Conservation (phyloP, 2,329 filamentous ascomycete species). For the Fusarium anguioides region DNA sequence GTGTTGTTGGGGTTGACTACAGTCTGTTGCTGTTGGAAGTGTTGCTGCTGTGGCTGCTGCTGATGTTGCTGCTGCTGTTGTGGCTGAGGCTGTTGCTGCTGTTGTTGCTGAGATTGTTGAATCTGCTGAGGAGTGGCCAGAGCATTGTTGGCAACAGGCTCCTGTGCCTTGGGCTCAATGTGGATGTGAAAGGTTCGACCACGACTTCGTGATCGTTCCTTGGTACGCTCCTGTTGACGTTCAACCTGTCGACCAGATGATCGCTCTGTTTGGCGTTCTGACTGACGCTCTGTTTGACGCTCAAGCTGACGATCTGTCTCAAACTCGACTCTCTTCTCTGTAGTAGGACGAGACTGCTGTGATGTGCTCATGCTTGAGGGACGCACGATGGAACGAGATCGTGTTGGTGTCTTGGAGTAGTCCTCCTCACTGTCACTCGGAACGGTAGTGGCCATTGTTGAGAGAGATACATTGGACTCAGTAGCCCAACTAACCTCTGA, state of each 20-base stretch:
- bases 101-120: constrained; percentile 10
- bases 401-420: constrained; percentile 35
- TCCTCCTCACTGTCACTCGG: constrained; percentile 40
- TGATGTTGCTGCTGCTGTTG: constrained; percentile 14
- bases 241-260: constrained; percentile 22
- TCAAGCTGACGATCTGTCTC: constrained; percentile 34
- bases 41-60: constrained; percentile 11
- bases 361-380: constrained; percentile 22
- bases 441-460: constrained; percentile 41
- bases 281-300: constrained; percentile 13
- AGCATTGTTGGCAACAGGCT: constrained; percentile 11
- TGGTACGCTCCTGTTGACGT: constrained; percentile 35
- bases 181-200: constrained; percentile 46
- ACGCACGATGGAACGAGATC: constrained; percentile 37
- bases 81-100: constrained; percentile 20
- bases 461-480: constrained; percentile 39
- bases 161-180: constrained; percentile 40
- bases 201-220: constrained; percentile 41
- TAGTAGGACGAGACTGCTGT: constrained; percentile 31
- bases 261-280: constrained; percentile 14
- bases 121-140: background rate
- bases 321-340: constrained; percentile 29
- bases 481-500: constrained; percentile 38
- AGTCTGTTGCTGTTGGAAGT: constrained; percentile 32
- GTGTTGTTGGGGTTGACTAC: constrained; percentile 9